Evolutionary conservation across 495 filamentous ascomycete genomes (phyloP).

Genomic region (Cercophora sp.): DNA sequence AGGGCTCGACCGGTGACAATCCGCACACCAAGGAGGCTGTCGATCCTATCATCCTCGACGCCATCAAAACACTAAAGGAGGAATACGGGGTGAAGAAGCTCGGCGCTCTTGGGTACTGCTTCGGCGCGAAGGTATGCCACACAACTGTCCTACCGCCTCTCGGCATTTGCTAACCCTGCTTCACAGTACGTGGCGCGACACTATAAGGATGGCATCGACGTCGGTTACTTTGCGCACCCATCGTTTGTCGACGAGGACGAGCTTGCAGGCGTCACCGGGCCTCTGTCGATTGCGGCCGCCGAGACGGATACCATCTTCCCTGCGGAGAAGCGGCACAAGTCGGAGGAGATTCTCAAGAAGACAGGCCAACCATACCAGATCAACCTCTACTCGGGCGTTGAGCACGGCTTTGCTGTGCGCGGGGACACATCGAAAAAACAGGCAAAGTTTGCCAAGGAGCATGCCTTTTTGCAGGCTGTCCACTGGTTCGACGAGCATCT

Average conservation of each 20-base stretch:
- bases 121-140: constrained; percentile 59
- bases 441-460: constrained; percentile 76
- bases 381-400: constrained; percentile 70
- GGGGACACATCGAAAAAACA: constrained; percentile 56
- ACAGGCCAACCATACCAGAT: constrained; percentile 71
- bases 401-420: constrained; percentile 78
- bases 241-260: constrained; percentile 73
- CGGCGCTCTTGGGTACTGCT: constrained; percentile 76
- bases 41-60: constrained; percentile 47
- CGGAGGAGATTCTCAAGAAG: constrained; percentile 54
- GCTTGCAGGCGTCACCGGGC: constrained; percentile 63
- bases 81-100: constrained; percentile 58
- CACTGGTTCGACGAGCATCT: constrained; percentile 65
- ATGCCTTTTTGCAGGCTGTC: constrained; percentile 77
- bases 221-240: constrained; percentile 74
- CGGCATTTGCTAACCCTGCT: too few species aligned
- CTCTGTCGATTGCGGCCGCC: constrained; percentile 72
- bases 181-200: constrained; percentile 44
- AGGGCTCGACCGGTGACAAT: constrained; percentile 46
- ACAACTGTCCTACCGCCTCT: too few species aligned
- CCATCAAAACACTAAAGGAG: constrained; percentile 45
- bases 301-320: constrained; percentile 81
- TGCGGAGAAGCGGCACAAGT: constrained; percentile 59
- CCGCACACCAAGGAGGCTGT: constrained; percentile 57
- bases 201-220: constrained; percentile 46